A percentile compares a stretch with the other conserved stretches of the same genome.
These are phyloP conservation scores for Pythium coloratum DNA, from an alignment of 352 stramenopile species.

Conservation along the genomic window DNA sequence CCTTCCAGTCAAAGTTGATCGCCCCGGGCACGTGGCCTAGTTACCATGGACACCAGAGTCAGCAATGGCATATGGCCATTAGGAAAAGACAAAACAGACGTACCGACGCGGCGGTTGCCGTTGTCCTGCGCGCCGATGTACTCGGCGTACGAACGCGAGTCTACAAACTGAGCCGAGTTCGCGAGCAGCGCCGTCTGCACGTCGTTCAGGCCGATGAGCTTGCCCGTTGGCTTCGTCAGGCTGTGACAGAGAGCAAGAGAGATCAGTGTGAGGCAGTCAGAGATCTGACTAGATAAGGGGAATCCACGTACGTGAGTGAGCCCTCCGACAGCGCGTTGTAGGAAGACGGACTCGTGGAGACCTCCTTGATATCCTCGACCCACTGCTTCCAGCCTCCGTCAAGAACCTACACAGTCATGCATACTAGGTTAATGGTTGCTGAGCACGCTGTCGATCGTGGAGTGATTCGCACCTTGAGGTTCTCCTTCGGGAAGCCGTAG, in stretches of 20 bases:
- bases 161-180: slow-evolving; percentile 34
- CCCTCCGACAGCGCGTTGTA: slow-evolving; percentile 9
- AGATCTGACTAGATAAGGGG: no score
- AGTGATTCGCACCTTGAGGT: slow-evolving; percentile 53
- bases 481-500: slow-evolving; percentile 68
- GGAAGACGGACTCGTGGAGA: slow-evolving; percentile 34
- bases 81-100: background rate
- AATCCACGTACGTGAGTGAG: slow-evolving; percentile 10
- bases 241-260: slow-evolving; percentile 8
- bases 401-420: slow-evolving; percentile 40
- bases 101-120: slow-evolving; percentile 39
- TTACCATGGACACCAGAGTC: background rate
- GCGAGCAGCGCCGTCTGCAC: slow-evolving; percentile 33
- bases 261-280: background rate
- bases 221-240: slow-evolving; percentile 27
- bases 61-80: background rate
- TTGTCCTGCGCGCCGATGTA: slow-evolving; percentile 38
- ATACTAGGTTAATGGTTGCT: no score
- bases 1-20: slow-evolving; percentile 74
- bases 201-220: slow-evolving; percentile 33
- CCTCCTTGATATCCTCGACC: slow-evolving; percentile 43
- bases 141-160: slow-evolving; percentile 40
- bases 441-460: no score
- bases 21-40: slow-evolving; percentile 63
- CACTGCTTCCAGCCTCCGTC: slow-evolving; percentile 75